Conservation (phyloP, 495 filamentous ascomycete genomes). For the Aspergillus olivimuriae region DNA sequence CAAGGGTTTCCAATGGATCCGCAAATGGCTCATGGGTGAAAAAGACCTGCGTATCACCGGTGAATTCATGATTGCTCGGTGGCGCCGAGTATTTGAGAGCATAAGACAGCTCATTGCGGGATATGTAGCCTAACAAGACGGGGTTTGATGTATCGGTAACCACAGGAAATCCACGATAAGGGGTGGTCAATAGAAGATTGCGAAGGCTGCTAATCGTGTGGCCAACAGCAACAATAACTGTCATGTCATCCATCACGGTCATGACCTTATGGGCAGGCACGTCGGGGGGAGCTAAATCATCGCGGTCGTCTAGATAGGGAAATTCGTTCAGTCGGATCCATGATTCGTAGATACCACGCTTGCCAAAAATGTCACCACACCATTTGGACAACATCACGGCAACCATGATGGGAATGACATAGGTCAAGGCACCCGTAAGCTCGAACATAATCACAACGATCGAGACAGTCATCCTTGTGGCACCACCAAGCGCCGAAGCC, state of each 20-base stretch:
- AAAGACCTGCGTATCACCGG: slow-evolving; percentile 68
- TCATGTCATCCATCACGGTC: slow-evolving; percentile 86
- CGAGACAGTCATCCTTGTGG: slow-evolving; percentile 94
- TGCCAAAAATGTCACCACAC: slow-evolving; percentile 95
- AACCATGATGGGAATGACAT: slow-evolving; percentile 98
- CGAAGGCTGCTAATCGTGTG: slow-evolving; percentile 76
- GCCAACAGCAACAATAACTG: slow-evolving; percentile 74
- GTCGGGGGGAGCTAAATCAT: slow-evolving; percentile 76
- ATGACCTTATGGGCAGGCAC: slow-evolving; percentile 79
- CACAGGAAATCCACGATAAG: slow-evolving; percentile 89
- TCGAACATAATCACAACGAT: slow-evolving; percentile 99
- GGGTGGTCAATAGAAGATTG: slow-evolving; percentile 60
- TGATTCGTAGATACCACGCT: slow-evolving; percentile 91
- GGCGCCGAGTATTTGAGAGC: slow-evolving; percentile 53
- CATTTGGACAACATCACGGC: slow-evolving; percentile 99
- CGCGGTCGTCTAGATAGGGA: slow-evolving; percentile 90
- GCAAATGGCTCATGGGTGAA: slow-evolving; percentile 79
- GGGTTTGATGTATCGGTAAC: slow-evolving; percentile 64
- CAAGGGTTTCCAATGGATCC: slow-evolving; percentile 70
- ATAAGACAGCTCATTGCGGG: slow-evolving; percentile 80
- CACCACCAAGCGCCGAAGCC: slow-evolving; percentile 89
- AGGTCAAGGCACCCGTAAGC: slow-evolving; percentile 89
- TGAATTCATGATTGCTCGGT: slow-evolving; percentile 46
- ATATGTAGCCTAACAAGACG: slow-evolving; percentile 84
- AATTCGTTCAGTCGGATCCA: slow-evolving; percentile 98